These are phyloP conservation scores for Sporodiniella umbellata DNA, from an alignment of 371 early-diverging fungal species.

Conservation along the genomic window DNA sequence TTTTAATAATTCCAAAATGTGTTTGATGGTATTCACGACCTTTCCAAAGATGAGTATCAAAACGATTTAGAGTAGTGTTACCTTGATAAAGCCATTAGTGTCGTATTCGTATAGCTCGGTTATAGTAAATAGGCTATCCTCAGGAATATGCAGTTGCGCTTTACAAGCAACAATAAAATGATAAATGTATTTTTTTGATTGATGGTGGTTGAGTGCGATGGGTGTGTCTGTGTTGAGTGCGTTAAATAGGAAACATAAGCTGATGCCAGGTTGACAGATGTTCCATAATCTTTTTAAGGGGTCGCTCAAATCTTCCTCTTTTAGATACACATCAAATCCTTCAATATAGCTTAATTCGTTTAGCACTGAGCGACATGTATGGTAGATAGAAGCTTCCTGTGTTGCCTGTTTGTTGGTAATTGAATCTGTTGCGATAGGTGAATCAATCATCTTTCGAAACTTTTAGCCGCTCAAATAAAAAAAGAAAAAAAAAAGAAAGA, in stretches of 20 bases:
- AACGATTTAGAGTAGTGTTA: conserved; percentile 30
- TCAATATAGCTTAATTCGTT: conserved; percentile 56
- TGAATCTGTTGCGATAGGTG: conserved; percentile 28
- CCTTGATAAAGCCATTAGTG: conserved; percentile 94
- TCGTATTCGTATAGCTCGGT: conserved; percentile 89
- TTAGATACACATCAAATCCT: conserved; percentile 55
- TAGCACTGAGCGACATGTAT: conserved; percentile 58
- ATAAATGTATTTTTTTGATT: conserved; percentile 79
- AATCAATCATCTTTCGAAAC: conserved; percentile 23
- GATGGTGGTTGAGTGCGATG: conserved; percentile 48
- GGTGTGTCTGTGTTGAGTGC: conserved; percentile 58
- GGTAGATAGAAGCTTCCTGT: conserved; percentile 58
- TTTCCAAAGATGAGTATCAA: background rate
- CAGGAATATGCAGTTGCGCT: conserved; percentile 63
- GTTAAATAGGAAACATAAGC: conserved; percentile 83
- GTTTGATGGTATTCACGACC: conserved; percentile 42
- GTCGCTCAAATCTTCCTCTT: conserved; percentile 38
- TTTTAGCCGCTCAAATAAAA: too few species aligned
- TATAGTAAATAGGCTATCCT: conserved; percentile 80
- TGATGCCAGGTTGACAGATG: conserved; percentile 84
- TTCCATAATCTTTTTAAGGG: conserved; percentile 87
- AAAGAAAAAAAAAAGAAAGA: conserved; percentile 4
- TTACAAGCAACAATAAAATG: conserved; percentile 75
- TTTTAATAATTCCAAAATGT: conserved; percentile 32
- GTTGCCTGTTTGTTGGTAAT: conserved; percentile 34